phyloP scores from a whole-genome alignment of 1,139 yeast genomes.

The Magnusiomyces sp. region DNA sequence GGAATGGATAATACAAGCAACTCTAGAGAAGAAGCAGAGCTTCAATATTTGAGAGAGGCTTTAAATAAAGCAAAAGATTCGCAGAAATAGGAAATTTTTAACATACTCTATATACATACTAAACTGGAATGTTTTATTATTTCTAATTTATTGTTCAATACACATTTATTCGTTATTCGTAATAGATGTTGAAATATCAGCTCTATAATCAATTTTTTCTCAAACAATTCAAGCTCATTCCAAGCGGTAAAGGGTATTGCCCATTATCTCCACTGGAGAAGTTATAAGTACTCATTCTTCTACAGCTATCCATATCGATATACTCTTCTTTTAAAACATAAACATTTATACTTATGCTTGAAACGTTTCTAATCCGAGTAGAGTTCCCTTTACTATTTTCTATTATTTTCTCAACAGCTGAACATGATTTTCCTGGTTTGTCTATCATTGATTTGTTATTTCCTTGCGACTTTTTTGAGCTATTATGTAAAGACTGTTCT shows the following conservation, averaged over 20 bases:
- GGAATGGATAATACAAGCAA: slow-evolving; percentile 7
- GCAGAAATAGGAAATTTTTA: neutral
- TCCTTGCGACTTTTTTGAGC: too few species aligned
- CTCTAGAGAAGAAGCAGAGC: slow-evolving; percentile 14
- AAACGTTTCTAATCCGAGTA: neutral
- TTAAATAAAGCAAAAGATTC: neutral
- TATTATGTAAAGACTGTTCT: neutral
- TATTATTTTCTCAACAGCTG: too few species aligned
- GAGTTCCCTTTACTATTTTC: too few species aligned
- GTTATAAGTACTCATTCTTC: neutral
- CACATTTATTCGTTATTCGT: neutral
- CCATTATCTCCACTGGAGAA: neutral
- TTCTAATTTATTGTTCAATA: neutral
- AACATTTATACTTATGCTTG: neutral
- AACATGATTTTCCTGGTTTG: too few species aligned
- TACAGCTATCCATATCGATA: neutral
- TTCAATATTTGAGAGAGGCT: slow-evolving; percentile 6
- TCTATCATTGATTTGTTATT: too few species aligned
- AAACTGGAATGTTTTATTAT: neutral
- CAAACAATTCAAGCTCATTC: too few species aligned
- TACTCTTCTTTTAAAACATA: neutral
- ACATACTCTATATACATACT: neutral
- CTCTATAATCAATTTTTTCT: too few species aligned
- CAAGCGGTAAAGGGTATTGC: neutral
- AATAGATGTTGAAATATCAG: too few species aligned